Evolutionary conservation across 129 eudicot species (phyloP).

Genomic region (Silybum marianum): DNA sequence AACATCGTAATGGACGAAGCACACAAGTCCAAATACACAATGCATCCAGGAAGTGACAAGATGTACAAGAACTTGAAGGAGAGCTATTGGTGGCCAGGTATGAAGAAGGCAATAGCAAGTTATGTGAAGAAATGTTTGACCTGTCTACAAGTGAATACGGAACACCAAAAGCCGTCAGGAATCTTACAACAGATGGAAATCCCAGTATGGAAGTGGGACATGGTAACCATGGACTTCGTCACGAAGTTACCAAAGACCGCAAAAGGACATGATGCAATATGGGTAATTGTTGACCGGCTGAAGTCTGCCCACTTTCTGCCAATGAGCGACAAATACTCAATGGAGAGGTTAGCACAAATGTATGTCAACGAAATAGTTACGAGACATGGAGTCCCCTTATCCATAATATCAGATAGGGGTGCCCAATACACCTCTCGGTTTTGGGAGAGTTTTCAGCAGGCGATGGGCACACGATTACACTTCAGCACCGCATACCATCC

Average conservation of each 20-base stretch:
- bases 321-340: background rate
- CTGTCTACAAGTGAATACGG: background rate
- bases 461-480: too few relatives aligned
- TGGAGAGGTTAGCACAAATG: background rate
- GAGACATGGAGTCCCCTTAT: background rate
- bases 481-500: too few relatives aligned
- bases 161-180: background rate
- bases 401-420: background rate
- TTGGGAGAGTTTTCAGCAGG: too few relatives aligned
- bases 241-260: too few relatives aligned
- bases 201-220: too few relatives aligned
- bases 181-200: background rate
- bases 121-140: background rate
- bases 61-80: background rate
- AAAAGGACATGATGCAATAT: background rate
- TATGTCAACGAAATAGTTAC: background rate
- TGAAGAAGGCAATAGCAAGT: background rate
- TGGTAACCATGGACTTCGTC: too few relatives aligned
- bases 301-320: background rate
- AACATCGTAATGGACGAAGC: background rate
- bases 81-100: background rate
- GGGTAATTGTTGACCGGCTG: background rate
- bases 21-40: background rate
- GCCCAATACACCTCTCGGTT: background rate
- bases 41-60: background rate